Conservation (phyloP, 495 filamentous ascomycete genomes). For the Penicillium crystallinum region DNA sequence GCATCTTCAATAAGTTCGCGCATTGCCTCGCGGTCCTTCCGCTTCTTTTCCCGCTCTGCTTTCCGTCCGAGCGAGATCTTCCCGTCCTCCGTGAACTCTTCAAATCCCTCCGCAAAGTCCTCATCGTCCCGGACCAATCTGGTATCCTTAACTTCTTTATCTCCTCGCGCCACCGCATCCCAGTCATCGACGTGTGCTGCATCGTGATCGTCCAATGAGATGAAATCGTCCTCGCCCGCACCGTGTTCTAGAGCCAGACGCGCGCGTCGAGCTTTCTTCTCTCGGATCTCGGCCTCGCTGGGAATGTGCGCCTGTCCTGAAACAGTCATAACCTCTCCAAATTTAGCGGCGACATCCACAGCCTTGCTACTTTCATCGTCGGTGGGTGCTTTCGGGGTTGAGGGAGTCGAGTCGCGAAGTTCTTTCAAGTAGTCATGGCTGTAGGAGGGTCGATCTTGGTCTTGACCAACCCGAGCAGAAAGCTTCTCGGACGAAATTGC, state of each 20-base stretch:
- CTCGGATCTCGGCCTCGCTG: slow-evolving; percentile 80
- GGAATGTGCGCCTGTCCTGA: slow-evolving; percentile 53
- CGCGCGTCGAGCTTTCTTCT: slow-evolving; percentile 85
- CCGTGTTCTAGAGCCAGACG: slow-evolving; percentile 66
- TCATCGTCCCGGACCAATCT: slow-evolving; percentile 85
- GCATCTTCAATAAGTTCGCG: slow-evolving; percentile 79
- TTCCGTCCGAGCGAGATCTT: slow-evolving; percentile 70
- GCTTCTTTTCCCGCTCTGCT: slow-evolving; percentile 70
- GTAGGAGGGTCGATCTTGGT: slow-evolving; percentile 76
- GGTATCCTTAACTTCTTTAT: slow-evolving; percentile 51
- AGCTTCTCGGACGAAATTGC: slow-evolving; percentile 39
- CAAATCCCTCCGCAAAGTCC: slow-evolving; percentile 91
- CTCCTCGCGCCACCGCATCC: slow-evolving; percentile 34
- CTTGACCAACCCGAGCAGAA: slow-evolving; percentile 52
- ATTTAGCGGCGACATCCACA: slow-evolving; percentile 64
- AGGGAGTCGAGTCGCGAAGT: slow-evolving; percentile 74
- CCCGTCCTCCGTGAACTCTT: slow-evolving; percentile 85
- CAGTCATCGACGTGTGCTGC: slow-evolving; percentile 43
- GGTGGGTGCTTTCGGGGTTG: slow-evolving; percentile 59
- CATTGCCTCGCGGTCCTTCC: slow-evolving; percentile 67
- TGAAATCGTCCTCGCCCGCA: slow-evolving; percentile 73
- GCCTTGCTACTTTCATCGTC: slow-evolving; percentile 51
- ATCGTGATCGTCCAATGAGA: slow-evolving; percentile 59
- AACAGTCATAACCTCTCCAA: slow-evolving; percentile 46
- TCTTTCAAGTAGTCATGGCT: slow-evolving; percentile 82